Evolutionary conservation across 495 filamentous ascomycete species (phyloP).

Genomic region (Neurospora sp.): DNA sequence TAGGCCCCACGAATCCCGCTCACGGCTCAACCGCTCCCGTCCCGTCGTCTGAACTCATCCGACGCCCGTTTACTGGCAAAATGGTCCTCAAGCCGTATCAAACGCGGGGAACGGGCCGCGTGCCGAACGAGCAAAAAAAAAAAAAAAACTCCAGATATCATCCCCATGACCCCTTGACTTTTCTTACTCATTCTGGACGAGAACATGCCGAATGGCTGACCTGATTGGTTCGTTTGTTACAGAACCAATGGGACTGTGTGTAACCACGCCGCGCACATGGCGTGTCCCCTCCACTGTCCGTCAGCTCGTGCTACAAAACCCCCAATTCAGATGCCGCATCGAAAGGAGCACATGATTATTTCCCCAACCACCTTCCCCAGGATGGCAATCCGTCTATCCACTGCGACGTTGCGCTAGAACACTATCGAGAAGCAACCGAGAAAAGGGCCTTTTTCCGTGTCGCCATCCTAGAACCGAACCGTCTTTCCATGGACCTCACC

Average conservation of each 20-base stretch:
- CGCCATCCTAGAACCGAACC: neutral
- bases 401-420: neutral
- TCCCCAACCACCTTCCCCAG: neutral
- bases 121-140: neutral
- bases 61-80: neutral
- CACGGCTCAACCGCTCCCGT: neutral
- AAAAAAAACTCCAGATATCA: neutral
- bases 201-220: neutral
- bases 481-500: neutral
- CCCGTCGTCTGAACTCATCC: neutral
- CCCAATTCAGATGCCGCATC: neutral
- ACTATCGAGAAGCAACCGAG: neutral
- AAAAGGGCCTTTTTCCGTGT: neutral
- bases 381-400: neutral
- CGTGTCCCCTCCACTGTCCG: neutral
- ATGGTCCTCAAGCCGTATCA: neutral
- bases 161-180: neutral
- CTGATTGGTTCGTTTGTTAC: neutral
- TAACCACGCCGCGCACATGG: neutral
- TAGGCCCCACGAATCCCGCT: neutral
- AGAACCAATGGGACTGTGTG: neutral
- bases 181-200: neutral
- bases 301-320: neutral
- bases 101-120: constrained; percentile 5
- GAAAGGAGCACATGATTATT: neutral